phyloP scores from a whole-genome alignment of 2,329 filamentous ascomycete genomes.

The Didymella segeticola region DNA sequence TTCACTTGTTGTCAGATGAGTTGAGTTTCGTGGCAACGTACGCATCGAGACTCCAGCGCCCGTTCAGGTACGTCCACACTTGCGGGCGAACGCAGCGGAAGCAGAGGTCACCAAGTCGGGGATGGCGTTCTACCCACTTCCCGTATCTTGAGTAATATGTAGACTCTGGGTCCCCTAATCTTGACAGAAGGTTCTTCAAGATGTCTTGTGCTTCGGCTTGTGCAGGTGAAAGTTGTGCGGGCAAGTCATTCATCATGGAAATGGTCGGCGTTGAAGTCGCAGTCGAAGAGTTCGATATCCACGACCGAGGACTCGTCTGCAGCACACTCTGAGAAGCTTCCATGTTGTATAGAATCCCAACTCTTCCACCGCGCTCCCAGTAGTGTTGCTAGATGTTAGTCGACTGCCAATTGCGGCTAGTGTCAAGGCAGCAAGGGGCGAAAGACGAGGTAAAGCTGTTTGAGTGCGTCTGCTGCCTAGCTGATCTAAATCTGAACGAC shows the following conservation, averaged over 20 bases:
- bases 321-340: neutral
- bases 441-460: neutral
- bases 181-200: conserved; percentile 28
- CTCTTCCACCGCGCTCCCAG: too few species aligned
- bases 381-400: neutral
- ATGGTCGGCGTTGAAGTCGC: neutral
- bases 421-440: conserved; percentile 10
- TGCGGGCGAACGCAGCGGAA: conserved; percentile 29
- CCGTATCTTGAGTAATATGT: conserved; percentile 28
- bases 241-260: conserved; percentile 21
- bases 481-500: neutral
- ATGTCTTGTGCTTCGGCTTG: conserved; percentile 36
- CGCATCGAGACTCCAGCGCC: conserved; percentile 31
- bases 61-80: conserved; percentile 29
- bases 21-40: neutral
- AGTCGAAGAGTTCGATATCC: neutral
- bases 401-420: conserved; percentile 5
- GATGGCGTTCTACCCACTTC: conserved; percentile 28
- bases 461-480: conserved; percentile 7
- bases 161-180: conserved; percentile 22
- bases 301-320: neutral
- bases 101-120: conserved; percentile 27
- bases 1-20: too few species aligned
- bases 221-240: conserved; percentile 9
- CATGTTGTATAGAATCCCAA: neutral